Conservation (phyloP, 2,329 filamentous ascomycete species). For the Tolypocladium ophioglossoides region DNA sequence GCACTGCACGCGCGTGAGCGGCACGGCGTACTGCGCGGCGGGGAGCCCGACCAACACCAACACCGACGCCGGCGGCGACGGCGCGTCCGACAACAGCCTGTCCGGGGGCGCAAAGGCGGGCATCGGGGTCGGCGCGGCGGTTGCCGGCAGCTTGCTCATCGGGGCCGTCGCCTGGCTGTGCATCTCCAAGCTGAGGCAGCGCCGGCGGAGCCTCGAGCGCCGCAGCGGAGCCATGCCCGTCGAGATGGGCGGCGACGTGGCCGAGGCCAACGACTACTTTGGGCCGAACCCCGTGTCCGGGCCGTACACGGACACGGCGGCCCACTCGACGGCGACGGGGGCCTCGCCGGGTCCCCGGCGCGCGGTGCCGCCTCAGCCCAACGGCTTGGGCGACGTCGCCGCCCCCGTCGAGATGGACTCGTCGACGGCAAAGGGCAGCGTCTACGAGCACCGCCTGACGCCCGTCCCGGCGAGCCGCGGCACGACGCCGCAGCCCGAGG, state of each 20-base stretch:
- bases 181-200: constrained; percentile 26
- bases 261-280: constrained; percentile 31
- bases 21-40: constrained; percentile 28
- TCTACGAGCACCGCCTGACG: constrained; percentile 6
- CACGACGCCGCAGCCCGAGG: constrained; percentile 11
- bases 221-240: constrained; percentile 3
- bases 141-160: constrained; percentile 30
- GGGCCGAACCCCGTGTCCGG: constrained; percentile 33
- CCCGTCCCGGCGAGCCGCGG: background rate
- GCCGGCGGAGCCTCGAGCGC: constrained; percentile 11
- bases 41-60: constrained; percentile 16
- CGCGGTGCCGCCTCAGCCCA: constrained; percentile 31
- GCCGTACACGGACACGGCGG: constrained; percentile 31
- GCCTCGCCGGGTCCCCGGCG: constrained; percentile 19
- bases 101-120: constrained; percentile 44
- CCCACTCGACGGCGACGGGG: constrained; percentile 8
- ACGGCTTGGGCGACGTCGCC: constrained; percentile 27
- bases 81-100: constrained; percentile 15
- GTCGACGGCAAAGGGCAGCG: constrained; percentile 5
- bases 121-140: constrained; percentile 41
- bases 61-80: constrained; percentile 13
- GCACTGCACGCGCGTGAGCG: constrained; percentile 28
- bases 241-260: constrained; percentile 14
- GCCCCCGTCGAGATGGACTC: constrained; percentile 45
- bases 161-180: constrained; percentile 37